Base-by-base conservation (phyloP, 257 asterid genomes). In the Gentiana straminea region DNA sequence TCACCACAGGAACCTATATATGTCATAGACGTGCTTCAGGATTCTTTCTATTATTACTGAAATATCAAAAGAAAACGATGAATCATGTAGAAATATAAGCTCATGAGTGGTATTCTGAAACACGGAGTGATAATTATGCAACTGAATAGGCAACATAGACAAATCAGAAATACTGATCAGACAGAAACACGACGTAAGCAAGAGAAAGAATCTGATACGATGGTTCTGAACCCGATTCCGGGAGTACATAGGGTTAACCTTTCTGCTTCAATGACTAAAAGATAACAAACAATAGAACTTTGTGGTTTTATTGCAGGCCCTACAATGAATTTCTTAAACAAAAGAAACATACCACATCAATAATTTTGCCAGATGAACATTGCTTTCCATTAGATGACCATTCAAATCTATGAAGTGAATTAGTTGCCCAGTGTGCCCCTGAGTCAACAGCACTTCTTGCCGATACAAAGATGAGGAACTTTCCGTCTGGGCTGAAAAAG, bases 401-500 rank as follows among this genome's bases (percentile, higher is more conserved):
- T 64, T 73, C 85, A 60, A 86, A 61, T 76, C 73, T 84, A 69
- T 86, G 95, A 70, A 90, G 89, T 52, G 98, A 84, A 37, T 86
- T 73, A 43, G 96, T 86, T 67, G 96, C 91, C 0, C 75, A 81
- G 76, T 90, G 96, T 6, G 75, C 92, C 51, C 96, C 93, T 62
- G 96, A 75, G 67, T 86, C 94, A 61, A 84, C 89, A 62, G 87
- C 78, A 68, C 86, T 59, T 74, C 64, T 79, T 64, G 95, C 82
- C 48, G 96, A 86, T 64, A 90, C 64, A 73, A 86, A 90, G 38
- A 84, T 77, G 13, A 90, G 96, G 75, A 37, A 68, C 59, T 81
- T 81, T 60, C 94, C 94, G 63, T 83, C 89, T 60, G 92, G 94
- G 69, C 98, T 90, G 96, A 61, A 65, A 75, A 57, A 51, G n/a